phyloP scores from a whole-genome alignment of 306 rosid species.

The Acacia melanoxylon region DNA sequence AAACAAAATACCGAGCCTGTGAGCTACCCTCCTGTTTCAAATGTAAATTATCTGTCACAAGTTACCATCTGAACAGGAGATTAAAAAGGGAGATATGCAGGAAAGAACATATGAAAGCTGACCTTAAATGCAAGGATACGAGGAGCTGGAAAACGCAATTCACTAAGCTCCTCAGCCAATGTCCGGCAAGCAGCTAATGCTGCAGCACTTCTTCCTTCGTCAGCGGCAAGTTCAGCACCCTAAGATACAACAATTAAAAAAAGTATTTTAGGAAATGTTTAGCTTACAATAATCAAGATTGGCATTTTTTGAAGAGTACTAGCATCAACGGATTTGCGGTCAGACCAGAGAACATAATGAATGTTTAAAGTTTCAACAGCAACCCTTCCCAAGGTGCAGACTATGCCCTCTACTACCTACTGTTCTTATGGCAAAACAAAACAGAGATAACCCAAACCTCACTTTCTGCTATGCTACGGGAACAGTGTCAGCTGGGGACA shows the following conservation, averaged over 20 bases:
- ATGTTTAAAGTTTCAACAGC: background rate
- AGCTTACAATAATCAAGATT: background rate
- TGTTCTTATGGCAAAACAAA: background rate
- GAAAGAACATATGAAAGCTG: background rate
- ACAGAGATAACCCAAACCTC: slow-evolving; percentile 21
- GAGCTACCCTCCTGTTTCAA: slow-evolving; percentile 96
- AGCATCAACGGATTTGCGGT: background rate
- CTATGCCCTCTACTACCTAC: background rate
- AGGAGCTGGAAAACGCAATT: slow-evolving; percentile 94
- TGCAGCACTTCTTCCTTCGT: slow-evolving; percentile 92
- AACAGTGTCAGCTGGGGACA: background rate
- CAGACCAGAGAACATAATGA: background rate
- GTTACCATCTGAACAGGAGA: slow-evolving; percentile 25
- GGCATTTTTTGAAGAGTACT: background rate
- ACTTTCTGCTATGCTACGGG: background rate
- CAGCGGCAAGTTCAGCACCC: slow-evolving; percentile 95
- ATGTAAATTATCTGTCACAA: slow-evolving; percentile 27
- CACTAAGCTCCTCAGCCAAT: slow-evolving; percentile 93
- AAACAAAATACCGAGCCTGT: slow-evolving; percentile 88
- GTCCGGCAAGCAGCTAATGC: slow-evolving; percentile 98
- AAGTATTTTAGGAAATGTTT: background rate
- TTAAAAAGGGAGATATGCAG: background rate
- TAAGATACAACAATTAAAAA: slow-evolving; percentile 39
- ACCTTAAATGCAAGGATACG: slow-evolving; percentile 97
- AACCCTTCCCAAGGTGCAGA: background rate